Base-by-base conservation (phyloP, 148 eudicot species). In the Chenopodium quinoa region DNA sequence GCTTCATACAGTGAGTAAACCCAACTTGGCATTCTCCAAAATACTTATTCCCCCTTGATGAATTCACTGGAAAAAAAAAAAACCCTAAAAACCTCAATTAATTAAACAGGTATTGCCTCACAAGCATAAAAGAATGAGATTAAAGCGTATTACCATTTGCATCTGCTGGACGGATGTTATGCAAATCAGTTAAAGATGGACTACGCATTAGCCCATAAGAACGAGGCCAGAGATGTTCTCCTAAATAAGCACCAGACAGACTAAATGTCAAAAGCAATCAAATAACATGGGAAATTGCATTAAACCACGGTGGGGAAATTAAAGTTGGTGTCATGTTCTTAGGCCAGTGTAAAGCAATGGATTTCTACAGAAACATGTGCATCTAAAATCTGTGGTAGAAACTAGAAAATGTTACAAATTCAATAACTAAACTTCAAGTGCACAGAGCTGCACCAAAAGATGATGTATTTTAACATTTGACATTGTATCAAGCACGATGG, bases 141-240 rank as follows among this genome's bases (percentile, higher is more conserved):
- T 31, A 82, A 77, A 78, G 52, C 63, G 13, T 56, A 14, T 56
- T 78, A 90, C 92, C 90, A 84, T 90, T 90, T 46, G 80, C 87
- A 80, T 90, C 92, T 34, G 90, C 90, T 79, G 92, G 90, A 68
- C 88, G 92, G 37, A 90, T 88, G 79, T 90, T 90, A 81, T 90
- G 88, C 82, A 90, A 78, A 88, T 90, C 90, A 77, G 89, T 85
- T 50, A 90, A 82, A 71, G 87, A 80, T 76, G 87, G 87, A 52
- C 88, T 62, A n/a, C 47, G 75, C 31, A 66, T 83, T 74, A 88
- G 65, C 77, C 92, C 92, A 68, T 83, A 90, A 6, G 89, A 90
- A 47, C 87, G 88, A 73, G 92, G 92, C 92, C 92, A 90, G 12
- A 90, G 82, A 84, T 90, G 92, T 73, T 90, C 92, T 81, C 90